Conservation (phyloP, 1,139 yeast species). For the Zygoascus sp. region DNA sequence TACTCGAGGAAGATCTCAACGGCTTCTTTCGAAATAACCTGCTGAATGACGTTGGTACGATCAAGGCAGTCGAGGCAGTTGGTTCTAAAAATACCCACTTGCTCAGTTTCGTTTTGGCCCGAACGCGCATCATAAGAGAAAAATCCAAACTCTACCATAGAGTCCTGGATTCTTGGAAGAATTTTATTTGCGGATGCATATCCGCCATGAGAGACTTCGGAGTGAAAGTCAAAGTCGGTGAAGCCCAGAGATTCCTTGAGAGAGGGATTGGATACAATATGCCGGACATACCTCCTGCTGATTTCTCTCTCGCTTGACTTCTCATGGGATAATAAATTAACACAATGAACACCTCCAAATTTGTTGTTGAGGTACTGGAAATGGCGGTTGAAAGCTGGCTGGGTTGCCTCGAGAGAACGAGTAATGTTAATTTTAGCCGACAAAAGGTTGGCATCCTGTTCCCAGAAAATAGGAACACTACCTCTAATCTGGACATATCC, state of each 20-base stretch:
- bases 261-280: constrained; percentile 46
- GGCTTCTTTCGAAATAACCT: constrained; percentile 66
- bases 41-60: constrained; percentile 89
- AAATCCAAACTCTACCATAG: constrained; percentile 75
- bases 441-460: constrained; percentile 81
- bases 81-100: constrained; percentile 84
- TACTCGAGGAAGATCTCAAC: constrained; percentile 62
- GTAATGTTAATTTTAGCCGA: constrained; percentile 80
- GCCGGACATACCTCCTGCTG: constrained; percentile 58
- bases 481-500: constrained; percentile 89
- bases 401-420: constrained; percentile 86
- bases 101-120: constrained; percentile 58
- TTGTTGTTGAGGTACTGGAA: constrained; percentile 62
- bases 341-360: constrained; percentile 83
- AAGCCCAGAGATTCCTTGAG: constrained; percentile 36
- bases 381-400: constrained; percentile 82
- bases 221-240: constrained; percentile 92
- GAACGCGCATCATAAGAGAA: constrained; percentile 53
- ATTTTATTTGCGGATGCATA: constrained; percentile 78
- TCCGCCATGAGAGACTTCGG: constrained; percentile 83
- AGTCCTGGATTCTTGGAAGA: constrained; percentile 56
- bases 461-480: constrained; percentile 96
- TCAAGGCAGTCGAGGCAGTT: constrained; percentile 95
- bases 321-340: constrained; percentile 68
- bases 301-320: constrained; percentile 74